These are phyloP conservation scores for Pterocarpus santalinus DNA, from an alignment of 306 rosid species.

Conservation along the genomic window DNA sequence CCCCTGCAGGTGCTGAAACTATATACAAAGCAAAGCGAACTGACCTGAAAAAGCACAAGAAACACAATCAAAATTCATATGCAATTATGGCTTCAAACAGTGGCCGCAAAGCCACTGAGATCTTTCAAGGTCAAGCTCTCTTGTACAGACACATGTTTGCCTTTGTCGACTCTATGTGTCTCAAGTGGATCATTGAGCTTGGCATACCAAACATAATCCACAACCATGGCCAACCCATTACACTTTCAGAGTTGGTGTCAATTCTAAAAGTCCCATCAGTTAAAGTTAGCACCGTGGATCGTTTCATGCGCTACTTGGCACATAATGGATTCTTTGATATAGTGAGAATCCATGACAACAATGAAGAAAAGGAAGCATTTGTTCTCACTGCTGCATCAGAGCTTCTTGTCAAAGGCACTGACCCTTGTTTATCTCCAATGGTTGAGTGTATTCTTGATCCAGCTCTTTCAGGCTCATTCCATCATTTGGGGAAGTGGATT, in stretches of 20 bases:
- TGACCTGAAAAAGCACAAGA: not conserved
- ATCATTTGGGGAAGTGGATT: slow-evolving; percentile 48
- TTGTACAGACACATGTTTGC: slow-evolving; percentile 29
- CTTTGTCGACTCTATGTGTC: slow-evolving; percentile 5
- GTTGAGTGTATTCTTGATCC: slow-evolving; percentile 38
- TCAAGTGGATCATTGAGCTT: slow-evolving; percentile 49
- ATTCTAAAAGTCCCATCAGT: slow-evolving; percentile 48
- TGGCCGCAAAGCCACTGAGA: slow-evolving; percentile 33
- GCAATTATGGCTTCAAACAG: slow-evolving; percentile 26
- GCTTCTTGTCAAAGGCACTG: slow-evolving; percentile 46
- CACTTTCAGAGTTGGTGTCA: slow-evolving; percentile 50
- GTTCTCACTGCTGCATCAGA: slow-evolving; percentile 47
- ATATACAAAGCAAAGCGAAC: not conserved
- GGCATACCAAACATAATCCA: slow-evolving; percentile 45
- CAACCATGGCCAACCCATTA: slow-evolving; percentile 53
- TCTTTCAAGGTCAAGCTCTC: slow-evolving; percentile 41
- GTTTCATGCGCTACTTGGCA: slow-evolving; percentile 55
- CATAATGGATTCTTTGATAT: slow-evolving; percentile 51
- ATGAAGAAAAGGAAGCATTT: slow-evolving; percentile 50
- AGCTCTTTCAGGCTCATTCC: not conserved
- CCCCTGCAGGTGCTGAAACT: too few relatives aligned
- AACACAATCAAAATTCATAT: not conserved
- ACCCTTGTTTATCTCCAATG: slow-evolving; percentile 42
- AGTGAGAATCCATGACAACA: not conserved
- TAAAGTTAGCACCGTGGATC: slow-evolving; percentile 24